phyloP scores from a whole-genome alignment of 345 rosid genomes.

The Eucalyptus grandis region DNA sequence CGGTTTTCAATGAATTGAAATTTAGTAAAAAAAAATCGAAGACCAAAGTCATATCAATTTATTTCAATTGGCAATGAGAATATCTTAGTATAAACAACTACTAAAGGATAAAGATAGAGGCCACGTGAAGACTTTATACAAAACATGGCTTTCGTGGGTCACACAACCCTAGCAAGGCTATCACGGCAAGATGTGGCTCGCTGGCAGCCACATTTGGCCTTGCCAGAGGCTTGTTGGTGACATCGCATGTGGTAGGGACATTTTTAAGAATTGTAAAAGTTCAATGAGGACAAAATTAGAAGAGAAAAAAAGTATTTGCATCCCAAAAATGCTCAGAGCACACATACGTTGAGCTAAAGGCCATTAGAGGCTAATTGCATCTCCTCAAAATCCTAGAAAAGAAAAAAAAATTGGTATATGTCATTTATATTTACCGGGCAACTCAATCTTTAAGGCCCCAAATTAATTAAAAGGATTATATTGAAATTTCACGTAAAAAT shows the following conservation, averaged over 20 bases:
- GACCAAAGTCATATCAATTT: not conserved
- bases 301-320: not conserved
- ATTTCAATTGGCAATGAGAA: not conserved
- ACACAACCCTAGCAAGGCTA: not conserved
- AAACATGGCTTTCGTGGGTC: not conserved
- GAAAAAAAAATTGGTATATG: too few relatives aligned
- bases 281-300: too few relatives aligned
- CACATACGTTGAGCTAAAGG: too few relatives aligned
- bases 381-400: not conserved
- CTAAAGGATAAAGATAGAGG: not conserved
- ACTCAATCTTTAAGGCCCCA: not conserved
- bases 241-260: not conserved
- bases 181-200: not conserved
- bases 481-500: not conserved
- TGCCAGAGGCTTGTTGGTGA: fast-evolving
- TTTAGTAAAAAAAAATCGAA: too few relatives aligned
- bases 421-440: not conserved
- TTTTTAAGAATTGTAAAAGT: too few relatives aligned
- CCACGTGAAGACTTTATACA: not conserved
- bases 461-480: fast-evolving
- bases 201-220: fast-evolving
- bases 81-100: not conserved
- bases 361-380: not conserved
- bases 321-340: not conserved
- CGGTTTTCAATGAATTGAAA: not conserved